Evolutionary conservation across 148 eudicot species (phyloP).

Genomic region (Fagopyrum esculentum): DNA sequence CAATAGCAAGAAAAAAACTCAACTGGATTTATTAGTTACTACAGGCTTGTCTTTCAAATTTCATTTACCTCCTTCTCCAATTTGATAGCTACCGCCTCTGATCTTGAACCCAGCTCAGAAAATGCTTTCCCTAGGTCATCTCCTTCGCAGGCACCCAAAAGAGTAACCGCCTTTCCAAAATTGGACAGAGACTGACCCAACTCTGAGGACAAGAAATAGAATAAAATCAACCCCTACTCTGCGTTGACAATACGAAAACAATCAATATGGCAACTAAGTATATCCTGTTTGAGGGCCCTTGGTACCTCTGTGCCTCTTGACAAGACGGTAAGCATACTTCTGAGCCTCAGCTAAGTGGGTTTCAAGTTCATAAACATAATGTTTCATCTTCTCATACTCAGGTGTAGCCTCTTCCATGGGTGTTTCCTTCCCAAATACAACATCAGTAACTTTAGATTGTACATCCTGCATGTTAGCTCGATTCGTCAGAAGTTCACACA

Average conservation of each 20-base stretch:
- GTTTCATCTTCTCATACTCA: slow-evolving; percentile 82
- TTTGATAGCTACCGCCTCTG: slow-evolving; percentile 68
- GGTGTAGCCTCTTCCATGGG: slow-evolving; percentile 85
- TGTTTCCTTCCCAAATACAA: slow-evolving; percentile 87
- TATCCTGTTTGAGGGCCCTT: slow-evolving; percentile 7
- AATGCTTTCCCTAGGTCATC: slow-evolving; percentile 83
- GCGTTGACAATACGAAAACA: slow-evolving; percentile 12
- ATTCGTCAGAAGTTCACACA: not conserved
- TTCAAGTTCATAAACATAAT: slow-evolving; percentile 88
- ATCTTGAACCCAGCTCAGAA: slow-evolving; percentile 75
- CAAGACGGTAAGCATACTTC: slow-evolving; percentile 83
- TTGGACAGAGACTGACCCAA: slow-evolving; percentile 83
- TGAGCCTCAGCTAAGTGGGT: slow-evolving; percentile 92
- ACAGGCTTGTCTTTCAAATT: not conserved
- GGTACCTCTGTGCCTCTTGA: slow-evolving; percentile 93
- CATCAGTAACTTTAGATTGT: slow-evolving; percentile 86
- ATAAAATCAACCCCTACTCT: slow-evolving; percentile 6
- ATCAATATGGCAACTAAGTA: not conserved
- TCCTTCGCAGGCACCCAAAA: slow-evolving; percentile 80
- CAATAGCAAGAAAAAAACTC: not conserved
- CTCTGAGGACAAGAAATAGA: slow-evolving; percentile 35
- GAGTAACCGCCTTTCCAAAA: slow-evolving; percentile 89
- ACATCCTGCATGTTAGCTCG: slow-evolving; percentile 45
- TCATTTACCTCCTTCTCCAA: slow-evolving; percentile 67
- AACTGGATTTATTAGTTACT: not conserved